Percentiles rank a stretch among this genome's conserved stretches.
These are phyloP conservation scores for Pleurotus salmoneostramineus DNA, from an alignment of 768 basidiomycete genomes.

Conservation along the genomic window DNA sequence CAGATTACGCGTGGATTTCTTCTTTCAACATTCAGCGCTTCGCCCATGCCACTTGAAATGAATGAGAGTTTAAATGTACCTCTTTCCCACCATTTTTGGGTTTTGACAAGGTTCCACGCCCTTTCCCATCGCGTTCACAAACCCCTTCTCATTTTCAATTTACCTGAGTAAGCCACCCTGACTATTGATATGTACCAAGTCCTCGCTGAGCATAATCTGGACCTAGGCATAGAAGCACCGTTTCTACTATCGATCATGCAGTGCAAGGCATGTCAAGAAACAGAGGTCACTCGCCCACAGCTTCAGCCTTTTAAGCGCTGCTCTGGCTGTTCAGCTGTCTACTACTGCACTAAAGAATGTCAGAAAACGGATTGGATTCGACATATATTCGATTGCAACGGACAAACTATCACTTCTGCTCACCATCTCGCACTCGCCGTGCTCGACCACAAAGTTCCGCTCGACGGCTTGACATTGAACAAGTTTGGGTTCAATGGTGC, in stretches of 20 bases:
- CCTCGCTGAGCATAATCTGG: too few relatives aligned
- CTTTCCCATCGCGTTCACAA: too few relatives aligned
- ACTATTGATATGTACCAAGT: too few relatives aligned
- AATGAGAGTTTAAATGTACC: too few relatives aligned
- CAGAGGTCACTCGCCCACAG: background rate
- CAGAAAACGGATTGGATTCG: slow-evolving; percentile 23
- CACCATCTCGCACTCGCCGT: slow-evolving; percentile 27
- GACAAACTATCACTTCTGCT: slow-evolving; percentile 22
- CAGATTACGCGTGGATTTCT: too few relatives aligned
- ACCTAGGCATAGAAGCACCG: background rate
- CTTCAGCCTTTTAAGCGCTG: slow-evolving; percentile 11
- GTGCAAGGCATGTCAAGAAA: background rate
- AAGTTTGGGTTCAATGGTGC: slow-evolving; percentile 20
- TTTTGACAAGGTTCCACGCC: too few relatives aligned
- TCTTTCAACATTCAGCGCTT: too few relatives aligned
- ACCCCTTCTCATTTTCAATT: too few relatives aligned
- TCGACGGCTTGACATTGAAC: slow-evolving; percentile 23
- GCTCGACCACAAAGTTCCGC: slow-evolving; percentile 20
- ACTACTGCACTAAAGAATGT: slow-evolving; percentile 29
- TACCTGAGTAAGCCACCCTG: too few relatives aligned
- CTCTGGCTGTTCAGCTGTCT: slow-evolving; percentile 18
- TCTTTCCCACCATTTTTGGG: too few relatives aligned
- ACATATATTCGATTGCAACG: slow-evolving; percentile 30
- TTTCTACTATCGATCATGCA: background rate
- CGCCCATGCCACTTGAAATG: too few relatives aligned